phyloP scores from a whole-genome alignment of 139 green algal genomes.

The Chlorella sp. region DNA sequence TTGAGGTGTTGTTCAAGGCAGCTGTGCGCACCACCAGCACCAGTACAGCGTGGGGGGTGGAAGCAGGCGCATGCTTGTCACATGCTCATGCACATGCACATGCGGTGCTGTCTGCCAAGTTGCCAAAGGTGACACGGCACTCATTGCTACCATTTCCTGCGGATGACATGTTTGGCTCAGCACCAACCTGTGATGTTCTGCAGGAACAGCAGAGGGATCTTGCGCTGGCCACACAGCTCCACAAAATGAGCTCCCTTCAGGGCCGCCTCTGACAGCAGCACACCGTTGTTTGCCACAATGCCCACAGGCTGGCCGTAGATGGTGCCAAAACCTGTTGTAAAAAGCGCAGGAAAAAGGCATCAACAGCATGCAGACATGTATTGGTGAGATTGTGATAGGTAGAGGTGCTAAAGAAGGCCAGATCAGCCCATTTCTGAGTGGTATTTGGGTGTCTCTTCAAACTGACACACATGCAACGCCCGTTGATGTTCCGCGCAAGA shows the following conservation, averaged over 20 bases:
- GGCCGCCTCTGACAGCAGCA: conserved; percentile 81
- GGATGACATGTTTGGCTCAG: too few species aligned
- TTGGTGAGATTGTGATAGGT: neutral
- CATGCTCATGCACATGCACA: too few species aligned
- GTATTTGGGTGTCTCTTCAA: too few species aligned
- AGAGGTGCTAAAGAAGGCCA: too few species aligned
- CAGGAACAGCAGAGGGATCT: conserved; percentile 86
- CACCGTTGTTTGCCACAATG: conserved; percentile 88
- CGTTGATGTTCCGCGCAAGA: too few species aligned
- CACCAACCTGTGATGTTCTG: conserved; percentile 48
- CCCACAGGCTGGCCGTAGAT: conserved; percentile 72
- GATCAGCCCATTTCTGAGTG: too few species aligned
- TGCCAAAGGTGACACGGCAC: too few species aligned
- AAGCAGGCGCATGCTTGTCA: too few species aligned
- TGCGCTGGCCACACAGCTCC: conserved; percentile 54
- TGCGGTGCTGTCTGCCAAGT: too few species aligned
- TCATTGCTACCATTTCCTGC: too few species aligned
- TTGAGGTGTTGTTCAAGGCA: neutral
- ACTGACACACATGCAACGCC: too few species aligned
- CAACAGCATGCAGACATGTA: neutral
- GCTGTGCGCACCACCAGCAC: neutral
- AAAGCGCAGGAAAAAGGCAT: neutral
- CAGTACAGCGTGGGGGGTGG: too few species aligned
- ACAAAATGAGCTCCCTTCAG: conserved; percentile 78
- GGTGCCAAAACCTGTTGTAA: conserved; percentile 66